Base-by-base conservation (phyloP, 2,329 filamentous ascomycete species). In the Aspergillus persii region DNA sequence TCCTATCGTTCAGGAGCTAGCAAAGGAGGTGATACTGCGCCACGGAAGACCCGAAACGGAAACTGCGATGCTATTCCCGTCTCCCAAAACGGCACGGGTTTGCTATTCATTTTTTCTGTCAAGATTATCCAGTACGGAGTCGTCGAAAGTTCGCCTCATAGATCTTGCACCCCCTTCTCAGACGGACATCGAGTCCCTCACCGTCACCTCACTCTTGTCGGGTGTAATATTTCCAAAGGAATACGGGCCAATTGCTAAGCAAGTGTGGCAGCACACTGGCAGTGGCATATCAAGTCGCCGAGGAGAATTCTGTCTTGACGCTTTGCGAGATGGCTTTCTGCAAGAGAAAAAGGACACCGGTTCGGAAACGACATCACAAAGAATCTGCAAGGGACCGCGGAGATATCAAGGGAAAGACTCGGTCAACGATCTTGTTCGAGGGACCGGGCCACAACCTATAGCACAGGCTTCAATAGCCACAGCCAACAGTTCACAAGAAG, bases 201-300 rank as follows among this genome's bases (percentile, higher is more conserved):
- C 81, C 41, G 75, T 89, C 30, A 77, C 79, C 2, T 87, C 89
- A 0, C 80, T 82, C 8, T 79, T 93, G 26, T 89, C 84, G 1
- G 87, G 87, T 27, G 87, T 96, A 3, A 72, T 98, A 47, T 92
- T 89, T 67, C 85, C 88, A 0, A 80, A 83, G 50, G 84, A 87
- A 11, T 77, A 86, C 18, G 93, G 89, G 67, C 77, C 85, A 4
- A 76, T 90, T 60, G 91, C 92, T n/a, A 98, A 97, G 75, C 86
- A 92, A 69, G 97, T 96, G 70, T 99, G 95, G 95, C 95, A 98
- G 74, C 95, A 99, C 74, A 90, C 91, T 0, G 95, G 95, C 23
- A 93, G 96, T 62, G 95, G 95, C 15, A 83, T 96, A 12, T 97
- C 93, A 0, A 97, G 93, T 73, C 88, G 95, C 53, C 86, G 92